These are phyloP conservation scores for Aurantiochytrium sp. DNA, from an alignment of 108 stramenopile species.

Conservation along the genomic window DNA sequence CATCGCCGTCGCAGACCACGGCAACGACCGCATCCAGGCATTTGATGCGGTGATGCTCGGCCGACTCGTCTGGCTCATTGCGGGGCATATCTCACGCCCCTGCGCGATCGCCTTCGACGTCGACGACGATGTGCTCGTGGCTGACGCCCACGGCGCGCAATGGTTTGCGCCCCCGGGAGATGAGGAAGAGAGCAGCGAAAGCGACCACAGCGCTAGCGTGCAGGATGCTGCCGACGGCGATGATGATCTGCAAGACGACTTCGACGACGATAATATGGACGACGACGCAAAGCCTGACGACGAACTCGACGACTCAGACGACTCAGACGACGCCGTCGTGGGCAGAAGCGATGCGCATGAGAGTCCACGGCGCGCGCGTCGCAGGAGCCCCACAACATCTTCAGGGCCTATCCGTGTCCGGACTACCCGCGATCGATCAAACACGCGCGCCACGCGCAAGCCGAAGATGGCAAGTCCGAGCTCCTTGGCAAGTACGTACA, in stretches of 20 bases:
- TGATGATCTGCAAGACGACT: neutral
- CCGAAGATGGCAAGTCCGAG: too few species aligned
- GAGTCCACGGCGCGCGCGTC: too few species aligned
- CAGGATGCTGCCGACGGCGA: neutral
- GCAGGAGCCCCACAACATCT: too few species aligned
- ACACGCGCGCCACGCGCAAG: too few species aligned
- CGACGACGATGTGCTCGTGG: neutral
- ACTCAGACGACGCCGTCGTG: too few species aligned
- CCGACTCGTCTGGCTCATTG: neutral
- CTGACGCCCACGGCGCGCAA: neutral
- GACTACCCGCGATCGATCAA: too few species aligned
- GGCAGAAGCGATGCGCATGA: too few species aligned
- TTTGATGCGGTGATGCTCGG: neutral
- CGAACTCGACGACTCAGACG: too few species aligned
- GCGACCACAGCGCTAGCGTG: neutral
- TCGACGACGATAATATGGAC: too few species aligned
- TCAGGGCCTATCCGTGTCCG: too few species aligned
- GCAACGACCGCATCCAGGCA: neutral
- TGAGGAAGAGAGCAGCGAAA: neutral
- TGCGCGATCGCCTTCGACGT: neutral
- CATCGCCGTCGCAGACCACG: neutral
- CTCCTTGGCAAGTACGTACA: too few species aligned
- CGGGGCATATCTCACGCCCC: neutral
- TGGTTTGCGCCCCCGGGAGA: constrained; percentile 13
- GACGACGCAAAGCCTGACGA: too few species aligned